A percentile compares a stretch with the other conserved stretches of the same genome.
Conservation (phyloP, 192 early-diverging fungal genomes). For the Linnemannia elongata region DNA sequence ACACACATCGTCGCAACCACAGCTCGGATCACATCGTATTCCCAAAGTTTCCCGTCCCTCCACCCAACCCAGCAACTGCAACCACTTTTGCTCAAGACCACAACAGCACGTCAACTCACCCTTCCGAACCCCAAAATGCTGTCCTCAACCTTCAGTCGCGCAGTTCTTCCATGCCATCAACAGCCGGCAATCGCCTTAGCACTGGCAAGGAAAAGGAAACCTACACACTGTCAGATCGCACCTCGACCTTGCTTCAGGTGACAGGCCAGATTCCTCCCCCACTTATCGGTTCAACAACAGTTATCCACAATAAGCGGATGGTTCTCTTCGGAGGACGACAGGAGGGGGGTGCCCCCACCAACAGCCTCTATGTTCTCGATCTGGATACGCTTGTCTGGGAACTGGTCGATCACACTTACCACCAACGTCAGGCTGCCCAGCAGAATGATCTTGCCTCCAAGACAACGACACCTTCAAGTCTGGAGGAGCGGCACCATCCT, state of each 20-base stretch:
- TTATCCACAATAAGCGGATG: conserved; percentile 66
- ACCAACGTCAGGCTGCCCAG: background rate
- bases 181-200: background rate
- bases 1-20: conserved; percentile 26
- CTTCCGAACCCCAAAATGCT: background rate
- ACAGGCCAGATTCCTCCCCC: conserved; percentile 79
- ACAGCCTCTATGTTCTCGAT: conserved; percentile 75
- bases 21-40: conserved; percentile 31
- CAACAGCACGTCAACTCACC: background rate
- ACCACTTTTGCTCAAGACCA: background rate
- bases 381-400: conserved; percentile 71
- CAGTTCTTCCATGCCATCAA: conserved; percentile 19
- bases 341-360: conserved; percentile 71
- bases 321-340: conserved; percentile 81
- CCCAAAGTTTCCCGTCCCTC: conserved; percentile 28
- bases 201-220: conserved; percentile 10
- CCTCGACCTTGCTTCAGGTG: conserved; percentile 55
- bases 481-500: conserved; percentile 17
- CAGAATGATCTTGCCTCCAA: background rate
- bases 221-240: conserved; percentile 63
- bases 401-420: conserved; percentile 51
- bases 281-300: conserved; percentile 73
- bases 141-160: background rate
- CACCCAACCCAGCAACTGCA: background rate
- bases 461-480: background rate